Evolutionary conservation across 2,329 filamentous ascomycete species (phyloP), one percentile per base, ranked within the genome.

Genomic region (Colletotrichum plurivorum): DNA sequence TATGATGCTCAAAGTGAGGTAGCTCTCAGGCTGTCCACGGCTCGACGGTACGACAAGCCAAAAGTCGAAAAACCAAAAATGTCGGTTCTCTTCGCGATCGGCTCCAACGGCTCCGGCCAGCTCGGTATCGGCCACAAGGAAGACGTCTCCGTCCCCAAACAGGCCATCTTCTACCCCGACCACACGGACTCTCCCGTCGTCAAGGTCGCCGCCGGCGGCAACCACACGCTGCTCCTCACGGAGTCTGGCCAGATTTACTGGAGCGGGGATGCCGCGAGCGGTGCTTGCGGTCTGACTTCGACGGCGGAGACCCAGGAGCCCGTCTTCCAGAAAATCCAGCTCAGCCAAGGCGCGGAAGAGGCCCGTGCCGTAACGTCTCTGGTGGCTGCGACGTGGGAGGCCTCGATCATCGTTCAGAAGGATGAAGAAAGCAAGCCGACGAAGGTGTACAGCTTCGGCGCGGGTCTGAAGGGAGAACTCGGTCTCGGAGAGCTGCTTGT

Each of bases 151-250:
- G 83, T 88, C 0, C 91, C 92, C 2, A 88, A 90, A 71, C 84
- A 82, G 71, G 90, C 89, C 71, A 73, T 87, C n/a, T 92, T 93
- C 77, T 76, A 82, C 6, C 78, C 82, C 2, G 76, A 78, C 15
- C 75, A 76, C 57, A 76, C 80, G 43, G 73, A 75, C 31, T 77
- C 81, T 15, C 75, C 78, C 27, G 71, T 78, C 16, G 77, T 85
- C 63, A 78, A 77, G 49, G 78, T 86, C 10, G 82, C 82, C 20
- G 84, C 93, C 8, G 95, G 95, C 4, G 95, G 95, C 1, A 98
- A 98, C 76, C 95, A 98, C 78, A 97, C 94, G 0, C 81, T 98
- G 4, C 78, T 97, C 10, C 83, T 94, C 12, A 88, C 87, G n/a
- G 76, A 83, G 4, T 77, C 83, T 27, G 91, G 91, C 0, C 73